These are phyloP conservation scores for Starmerella bombicola DNA, from an alignment of 805 yeast genomes.

Conservation along the genomic window DNA sequence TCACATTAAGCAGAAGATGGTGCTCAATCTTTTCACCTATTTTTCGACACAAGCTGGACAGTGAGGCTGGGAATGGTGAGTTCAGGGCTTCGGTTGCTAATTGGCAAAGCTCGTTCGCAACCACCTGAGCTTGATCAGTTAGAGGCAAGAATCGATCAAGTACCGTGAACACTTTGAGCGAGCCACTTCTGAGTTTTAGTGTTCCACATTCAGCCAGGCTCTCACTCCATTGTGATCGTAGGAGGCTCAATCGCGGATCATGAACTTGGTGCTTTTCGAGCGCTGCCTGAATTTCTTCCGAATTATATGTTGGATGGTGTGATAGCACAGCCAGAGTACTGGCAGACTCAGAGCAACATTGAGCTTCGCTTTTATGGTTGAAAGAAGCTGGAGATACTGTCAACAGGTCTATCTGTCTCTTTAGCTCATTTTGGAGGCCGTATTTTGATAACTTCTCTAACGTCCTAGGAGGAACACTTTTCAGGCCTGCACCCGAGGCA, in stretches of 20 bases:
- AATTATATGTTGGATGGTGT: background rate
- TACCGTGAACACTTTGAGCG: background rate
- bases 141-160: background rate
- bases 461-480: background rate
- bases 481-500: background rate
- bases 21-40: slow-evolving; percentile 12
- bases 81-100: slow-evolving; percentile 1
- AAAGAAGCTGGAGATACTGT: too few species aligned
- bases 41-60: slow-evolving; percentile 12
- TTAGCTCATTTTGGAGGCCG: background rate
- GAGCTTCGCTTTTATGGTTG: background rate
- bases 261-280: background rate
- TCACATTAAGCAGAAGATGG: slow-evolving; percentile 5
- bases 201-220: background rate
- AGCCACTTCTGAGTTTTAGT: background rate
- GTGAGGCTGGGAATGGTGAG: slow-evolving; percentile 10
- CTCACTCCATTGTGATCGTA: background rate
- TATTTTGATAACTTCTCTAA: background rate
- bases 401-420: background rate
- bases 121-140: slow-evolving; percentile 9
- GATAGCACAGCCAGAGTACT: slow-evolving; percentile 1
- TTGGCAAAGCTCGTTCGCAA: slow-evolving; percentile 7
- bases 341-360: background rate
- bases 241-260: background rate
- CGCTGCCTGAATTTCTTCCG: background rate